Evolutionary conservation across 1,139 yeast genomes (phyloP), one percentile per base, ranked within the genome.

Genomic region (Martiniozyma asiatica): DNA sequence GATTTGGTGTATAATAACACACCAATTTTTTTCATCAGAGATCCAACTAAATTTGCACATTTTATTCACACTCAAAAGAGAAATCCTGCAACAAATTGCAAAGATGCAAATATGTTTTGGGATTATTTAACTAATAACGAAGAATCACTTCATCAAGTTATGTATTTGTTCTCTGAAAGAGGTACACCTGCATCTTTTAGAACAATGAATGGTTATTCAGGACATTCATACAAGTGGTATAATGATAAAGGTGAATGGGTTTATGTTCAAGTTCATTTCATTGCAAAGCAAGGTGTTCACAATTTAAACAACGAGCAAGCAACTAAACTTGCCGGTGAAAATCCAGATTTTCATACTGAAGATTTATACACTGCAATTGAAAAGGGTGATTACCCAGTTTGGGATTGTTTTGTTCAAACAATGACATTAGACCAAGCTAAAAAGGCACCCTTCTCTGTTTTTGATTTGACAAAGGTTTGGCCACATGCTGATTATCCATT

Each of bases 1-100:
- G 94, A 82, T 63, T 75, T 80, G 65, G 94, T 82, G 22, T 79
- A 75, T 65, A 82, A 81, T 67, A 82, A 82, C 65, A 82, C 94
- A 25, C 94, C 94, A 19, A 70, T 82, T 34, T 82, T 82, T 58
- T 82, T 82, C 60, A 64, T 82, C 43, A 71, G 94, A 53, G 89
- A 82, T 58, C 93, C 93, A 38, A 65, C 79, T 36, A 80, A 82
- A 64, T 82, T 82, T 63, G 92, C 93, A 31, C 76, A 76, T 56
- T 81, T 82, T 53, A 81, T 82, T 51, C 94, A 82, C 65, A 78
- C 94, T n/a, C 77, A 78, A 55, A 78, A 78, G 70, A 71, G 89
- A 53, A 60, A 64, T 52, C 75, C 75, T 4, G 59, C 59, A 28
- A 63, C 67, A 14, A 63, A 65, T 45, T 51, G 65, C 46, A 62